These are phyloP conservation scores for Epichloe festucae DNA, from an alignment of 2,329 filamentous ascomycete genomes.

Conservation along the genomic window DNA sequence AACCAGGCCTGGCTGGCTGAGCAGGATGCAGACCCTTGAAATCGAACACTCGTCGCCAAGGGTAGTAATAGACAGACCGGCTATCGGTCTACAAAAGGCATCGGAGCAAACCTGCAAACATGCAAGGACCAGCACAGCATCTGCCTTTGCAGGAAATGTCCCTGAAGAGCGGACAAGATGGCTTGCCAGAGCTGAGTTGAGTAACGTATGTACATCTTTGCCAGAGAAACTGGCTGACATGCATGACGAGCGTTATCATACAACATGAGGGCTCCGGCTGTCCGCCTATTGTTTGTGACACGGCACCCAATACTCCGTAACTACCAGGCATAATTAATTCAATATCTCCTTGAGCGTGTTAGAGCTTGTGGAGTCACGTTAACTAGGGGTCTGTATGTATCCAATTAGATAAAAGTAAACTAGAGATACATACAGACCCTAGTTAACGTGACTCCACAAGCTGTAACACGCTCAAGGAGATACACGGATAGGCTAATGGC, in stretches of 20 bases:
- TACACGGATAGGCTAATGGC: background rate
- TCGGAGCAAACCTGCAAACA: conserved; percentile 3
- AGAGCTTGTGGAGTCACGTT: no score
- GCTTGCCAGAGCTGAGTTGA: background rate
- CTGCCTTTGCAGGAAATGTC: background rate
- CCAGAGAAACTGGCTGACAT: background rate
- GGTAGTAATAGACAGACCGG: background rate
- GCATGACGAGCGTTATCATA: background rate
- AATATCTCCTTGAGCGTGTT: background rate
- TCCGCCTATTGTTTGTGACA: background rate
- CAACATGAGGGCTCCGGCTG: background rate
- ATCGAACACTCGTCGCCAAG: background rate
- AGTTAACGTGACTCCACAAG: no score
- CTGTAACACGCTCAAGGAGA: no score
- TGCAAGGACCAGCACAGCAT: background rate
- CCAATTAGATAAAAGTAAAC: no score
- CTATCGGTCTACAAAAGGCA: background rate
- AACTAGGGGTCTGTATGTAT: no score
- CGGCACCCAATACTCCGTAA: background rate
- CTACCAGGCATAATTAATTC: background rate
- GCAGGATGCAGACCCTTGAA: background rate
- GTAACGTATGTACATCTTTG: background rate
- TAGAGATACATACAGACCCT: no score
- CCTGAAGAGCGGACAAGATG: background rate
- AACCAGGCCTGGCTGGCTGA: background rate